Conservation (phyloP, 805 yeast genomes). For the Saturnispora silvae region DNA sequence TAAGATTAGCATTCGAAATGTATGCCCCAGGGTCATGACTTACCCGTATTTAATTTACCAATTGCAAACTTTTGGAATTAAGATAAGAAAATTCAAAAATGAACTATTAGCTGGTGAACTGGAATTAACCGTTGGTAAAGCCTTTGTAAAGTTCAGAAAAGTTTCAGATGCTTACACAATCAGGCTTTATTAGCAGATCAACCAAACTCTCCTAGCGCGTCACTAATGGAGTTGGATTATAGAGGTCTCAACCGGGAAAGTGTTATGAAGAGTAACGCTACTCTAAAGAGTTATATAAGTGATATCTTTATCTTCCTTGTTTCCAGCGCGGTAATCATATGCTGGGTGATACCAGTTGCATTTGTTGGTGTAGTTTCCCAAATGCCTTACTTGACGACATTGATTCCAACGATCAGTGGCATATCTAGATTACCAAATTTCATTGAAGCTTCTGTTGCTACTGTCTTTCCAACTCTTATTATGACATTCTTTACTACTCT, state of each 20-base stretch:
- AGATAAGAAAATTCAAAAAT: slow-evolving; percentile 11
- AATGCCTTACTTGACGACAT: slow-evolving; percentile 48
- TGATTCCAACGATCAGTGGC: slow-evolving; percentile 53
- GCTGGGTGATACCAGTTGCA: slow-evolving; percentile 79
- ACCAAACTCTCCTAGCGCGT: slow-evolving; percentile 32
- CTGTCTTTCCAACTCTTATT: slow-evolving; percentile 57
- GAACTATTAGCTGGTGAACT: slow-evolving; percentile 4
- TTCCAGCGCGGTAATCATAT: slow-evolving; percentile 38
- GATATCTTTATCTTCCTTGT: slow-evolving; percentile 34
- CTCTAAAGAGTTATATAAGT: slow-evolving; percentile 13
- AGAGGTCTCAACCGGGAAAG: slow-evolving; percentile 67
- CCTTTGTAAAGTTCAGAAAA: slow-evolving; percentile 52
- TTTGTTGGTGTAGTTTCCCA: slow-evolving; percentile 69
- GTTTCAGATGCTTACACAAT: slow-evolving; percentile 53
- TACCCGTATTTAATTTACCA: slow-evolving; percentile 12
- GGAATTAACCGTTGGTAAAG: slow-evolving; percentile 27
- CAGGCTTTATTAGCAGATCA: slow-evolving; percentile 37
- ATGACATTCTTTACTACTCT: slow-evolving; percentile 52
- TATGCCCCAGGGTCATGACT: slow-evolving; percentile 15
- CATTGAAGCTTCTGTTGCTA: slow-evolving; percentile 43
- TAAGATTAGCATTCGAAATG: slow-evolving; percentile 15
- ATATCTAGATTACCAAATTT: slow-evolving; percentile 43
- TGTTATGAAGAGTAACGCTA: slow-evolving; percentile 29
- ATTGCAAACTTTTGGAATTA: slow-evolving; percentile 6
- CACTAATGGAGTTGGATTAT: slow-evolving; percentile 49